Conservation (phyloP, 106 monocot genomes). For the Allium fistulosum region DNA sequence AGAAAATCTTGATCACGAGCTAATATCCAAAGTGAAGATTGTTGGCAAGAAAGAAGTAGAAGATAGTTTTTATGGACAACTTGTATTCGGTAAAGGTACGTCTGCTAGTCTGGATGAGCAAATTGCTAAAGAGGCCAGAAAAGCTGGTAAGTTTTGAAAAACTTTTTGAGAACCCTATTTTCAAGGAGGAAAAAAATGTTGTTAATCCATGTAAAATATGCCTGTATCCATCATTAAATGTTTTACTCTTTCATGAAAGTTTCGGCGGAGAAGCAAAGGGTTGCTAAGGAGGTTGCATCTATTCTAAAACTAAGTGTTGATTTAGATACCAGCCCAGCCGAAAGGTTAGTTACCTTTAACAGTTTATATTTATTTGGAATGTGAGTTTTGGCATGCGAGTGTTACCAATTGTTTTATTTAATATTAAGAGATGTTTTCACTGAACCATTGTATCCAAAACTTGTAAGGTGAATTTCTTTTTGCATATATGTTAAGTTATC, state of each 20-base stretch:
- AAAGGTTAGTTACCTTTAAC: constrained; percentile 42
- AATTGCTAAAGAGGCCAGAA: constrained; percentile 74
- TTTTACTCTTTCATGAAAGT: constrained; percentile 23
- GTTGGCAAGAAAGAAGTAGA: constrained; percentile 91
- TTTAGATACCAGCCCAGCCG: constrained; percentile 45
- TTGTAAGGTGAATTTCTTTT: too few species aligned
- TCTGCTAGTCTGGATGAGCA: constrained; percentile 83
- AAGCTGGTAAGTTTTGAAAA: constrained; percentile 56
- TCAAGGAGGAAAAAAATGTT: neutral
- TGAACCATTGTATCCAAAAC: too few species aligned
- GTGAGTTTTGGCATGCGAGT: too few species aligned
- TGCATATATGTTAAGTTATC: too few species aligned
- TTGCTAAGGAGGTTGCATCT: constrained; percentile 94
- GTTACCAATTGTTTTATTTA: too few species aligned
- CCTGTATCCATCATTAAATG: neutral
- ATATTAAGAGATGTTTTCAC: too few species aligned
- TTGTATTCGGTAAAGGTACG: constrained; percentile 81
- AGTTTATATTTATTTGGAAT: too few species aligned
- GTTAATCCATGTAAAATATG: neutral
- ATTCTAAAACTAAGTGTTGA: constrained; percentile 89
- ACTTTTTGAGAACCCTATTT: neutral
- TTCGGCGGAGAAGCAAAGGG: constrained; percentile 77
- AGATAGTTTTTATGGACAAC: constrained; percentile 87
- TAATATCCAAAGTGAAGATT: constrained; percentile 64
- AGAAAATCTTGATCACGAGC: constrained; percentile 67